phyloP scores from a whole-genome alignment of 345 rosid species.

The Conringia planisiliqua region DNA sequence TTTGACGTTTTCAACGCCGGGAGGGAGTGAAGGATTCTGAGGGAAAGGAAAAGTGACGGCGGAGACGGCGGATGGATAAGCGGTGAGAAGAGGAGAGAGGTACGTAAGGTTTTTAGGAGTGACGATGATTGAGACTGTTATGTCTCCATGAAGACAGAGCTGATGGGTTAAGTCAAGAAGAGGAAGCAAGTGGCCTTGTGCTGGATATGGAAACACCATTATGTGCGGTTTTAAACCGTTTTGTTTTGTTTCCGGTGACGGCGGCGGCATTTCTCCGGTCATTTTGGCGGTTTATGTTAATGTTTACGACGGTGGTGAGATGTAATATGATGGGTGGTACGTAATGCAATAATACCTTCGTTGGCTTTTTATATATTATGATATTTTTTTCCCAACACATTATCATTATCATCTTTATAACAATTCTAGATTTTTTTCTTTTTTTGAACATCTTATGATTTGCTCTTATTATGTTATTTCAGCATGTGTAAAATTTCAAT shows the following conservation, averaged over 20 bases:
- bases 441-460: background rate
- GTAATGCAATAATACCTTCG: background rate
- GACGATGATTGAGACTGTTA: conserved; percentile 43
- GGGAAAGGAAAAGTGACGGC: conserved; percentile 18
- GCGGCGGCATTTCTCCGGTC: background rate
- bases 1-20: conserved; percentile 32
- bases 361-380: conserved; percentile 7
- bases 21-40: conserved; percentile 8
- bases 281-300: background rate
- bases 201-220: conserved; percentile 63
- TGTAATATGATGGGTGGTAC: background rate
- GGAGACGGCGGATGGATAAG: conserved; percentile 14
- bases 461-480: background rate
- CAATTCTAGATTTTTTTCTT: too few relatives aligned
- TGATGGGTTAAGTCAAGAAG: conserved; percentile 41
- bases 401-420: too few relatives aligned
- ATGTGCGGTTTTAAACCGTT: conserved; percentile 34
- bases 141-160: conserved; percentile 33
- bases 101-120: conserved; percentile 53
- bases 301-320: background rate
- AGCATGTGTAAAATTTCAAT: background rate
- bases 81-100: conserved; percentile 44
- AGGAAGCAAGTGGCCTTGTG: conserved; percentile 59
- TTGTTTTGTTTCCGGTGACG: background rate
- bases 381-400: background rate